phyloP scores from a whole-genome alignment of 352 stramenopile species.

The Halophytophthora batemanensis region DNA sequence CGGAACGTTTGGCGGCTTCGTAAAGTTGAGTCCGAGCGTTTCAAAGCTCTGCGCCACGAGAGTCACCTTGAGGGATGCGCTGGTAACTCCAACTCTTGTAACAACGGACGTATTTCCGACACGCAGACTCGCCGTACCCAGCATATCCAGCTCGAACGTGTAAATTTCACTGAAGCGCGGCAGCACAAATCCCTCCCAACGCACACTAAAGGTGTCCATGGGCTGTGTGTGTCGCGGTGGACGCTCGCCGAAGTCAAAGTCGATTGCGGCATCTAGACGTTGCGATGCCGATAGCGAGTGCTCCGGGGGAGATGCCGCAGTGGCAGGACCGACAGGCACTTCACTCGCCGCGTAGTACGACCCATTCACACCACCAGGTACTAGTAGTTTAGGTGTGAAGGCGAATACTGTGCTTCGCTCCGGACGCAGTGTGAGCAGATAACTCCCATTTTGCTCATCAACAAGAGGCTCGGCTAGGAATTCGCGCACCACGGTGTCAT shows the following conservation, averaged over 20 bases:
- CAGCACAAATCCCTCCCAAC: constrained; percentile 51
- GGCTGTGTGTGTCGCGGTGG: constrained; percentile 31
- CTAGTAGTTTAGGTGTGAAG: constrained; percentile 48
- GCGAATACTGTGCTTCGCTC: constrained; percentile 17
- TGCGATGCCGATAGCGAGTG: constrained; percentile 17
- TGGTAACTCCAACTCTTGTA: constrained; percentile 5
- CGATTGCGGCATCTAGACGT: constrained; percentile 32
- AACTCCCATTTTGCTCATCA: constrained; percentile 37
- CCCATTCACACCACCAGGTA: constrained; percentile 53
- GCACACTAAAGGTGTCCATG: constrained; percentile 52
- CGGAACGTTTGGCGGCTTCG: constrained; percentile 31
- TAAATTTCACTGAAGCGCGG: constrained; percentile 55
- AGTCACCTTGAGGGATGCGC: constrained; percentile 8
- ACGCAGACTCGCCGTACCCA: constrained; percentile 30
- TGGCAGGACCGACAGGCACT: constrained; percentile 15
- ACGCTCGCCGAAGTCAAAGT: constrained; percentile 46
- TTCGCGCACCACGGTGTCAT: constrained; percentile 5
- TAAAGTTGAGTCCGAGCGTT: constrained; percentile 45
- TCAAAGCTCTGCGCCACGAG: constrained; percentile 40
- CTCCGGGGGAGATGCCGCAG: constrained; percentile 15
- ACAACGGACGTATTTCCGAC: constrained; percentile 18
- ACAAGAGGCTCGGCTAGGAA: constrained; percentile 26
- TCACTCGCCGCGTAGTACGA: constrained; percentile 41
- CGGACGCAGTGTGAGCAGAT: constrained; percentile 34
- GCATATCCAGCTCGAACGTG: constrained; percentile 39